Evolutionary conservation across 2,329 filamentous ascomycete genomes (phyloP).

Genomic region (Cercospora beticola): DNA sequence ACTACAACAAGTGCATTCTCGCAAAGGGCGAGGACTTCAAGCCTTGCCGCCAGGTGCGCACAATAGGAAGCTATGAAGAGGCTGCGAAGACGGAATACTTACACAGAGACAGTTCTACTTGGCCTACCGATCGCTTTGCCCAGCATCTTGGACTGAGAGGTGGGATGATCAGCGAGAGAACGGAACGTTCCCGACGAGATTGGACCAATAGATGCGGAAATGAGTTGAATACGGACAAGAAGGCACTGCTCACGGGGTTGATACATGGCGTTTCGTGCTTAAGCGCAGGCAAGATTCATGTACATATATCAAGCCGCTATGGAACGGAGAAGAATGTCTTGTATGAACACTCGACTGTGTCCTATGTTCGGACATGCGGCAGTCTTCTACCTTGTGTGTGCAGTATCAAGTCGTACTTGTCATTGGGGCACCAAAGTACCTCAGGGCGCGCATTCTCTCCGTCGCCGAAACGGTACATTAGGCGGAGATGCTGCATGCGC

Average conservation of each 20-base stretch:
- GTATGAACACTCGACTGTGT: not conserved
- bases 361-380: not conserved
- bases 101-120: constrained; percentile 73
- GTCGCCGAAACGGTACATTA: not conserved
- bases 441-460: not conserved
- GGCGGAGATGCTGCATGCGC: not conserved
- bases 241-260: not conserved
- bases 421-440: not conserved
- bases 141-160: constrained; percentile 85
- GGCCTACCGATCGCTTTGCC: constrained; percentile 96
- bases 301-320: constrained; percentile 18
- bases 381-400: not conserved
- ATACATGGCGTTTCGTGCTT: constrained; percentile 4
- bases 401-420: not conserved
- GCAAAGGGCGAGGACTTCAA: constrained; percentile 99
- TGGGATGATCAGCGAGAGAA: constrained; percentile 91
- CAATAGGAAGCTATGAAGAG: not conserved
- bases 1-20: constrained; percentile 99
- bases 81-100: not conserved
- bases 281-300: constrained; percentile 17
- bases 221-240: not conserved
- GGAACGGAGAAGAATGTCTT: constrained; percentile 4
- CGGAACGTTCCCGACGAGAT: constrained; percentile 56
- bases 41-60: constrained; percentile 86
- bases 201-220: constrained; percentile 46